phyloP scores from a whole-genome alignment of 2,329 filamentous ascomycete species.

The Magnaporthiopsis poae region DNA sequence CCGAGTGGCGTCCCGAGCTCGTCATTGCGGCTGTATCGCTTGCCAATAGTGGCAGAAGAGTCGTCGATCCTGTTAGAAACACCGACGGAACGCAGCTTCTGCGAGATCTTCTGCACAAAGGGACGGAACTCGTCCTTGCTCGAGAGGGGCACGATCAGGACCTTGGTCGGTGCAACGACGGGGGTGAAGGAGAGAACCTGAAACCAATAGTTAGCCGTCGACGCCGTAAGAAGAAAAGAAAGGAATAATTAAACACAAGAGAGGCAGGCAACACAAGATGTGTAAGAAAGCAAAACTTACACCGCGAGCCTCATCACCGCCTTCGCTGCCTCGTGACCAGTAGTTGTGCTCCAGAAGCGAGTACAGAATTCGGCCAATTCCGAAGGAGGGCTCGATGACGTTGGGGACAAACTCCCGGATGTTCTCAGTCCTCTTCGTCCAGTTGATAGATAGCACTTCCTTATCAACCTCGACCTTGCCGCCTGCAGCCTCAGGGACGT shows the following conservation, averaged over 20 bases:
- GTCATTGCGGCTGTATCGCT: constrained; percentile 89
- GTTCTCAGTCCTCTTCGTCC: constrained; percentile 71
- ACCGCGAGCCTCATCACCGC: constrained; percentile 72
- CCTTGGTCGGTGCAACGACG: constrained; percentile 83
- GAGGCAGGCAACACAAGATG: neutral
- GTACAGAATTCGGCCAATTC: constrained; percentile 90
- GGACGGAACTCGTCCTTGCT: constrained; percentile 71
- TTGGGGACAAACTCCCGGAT: constrained; percentile 87
- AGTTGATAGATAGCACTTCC: constrained; percentile 75
- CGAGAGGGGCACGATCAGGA: constrained; percentile 82
- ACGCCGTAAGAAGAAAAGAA: neutral
- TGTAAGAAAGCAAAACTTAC: constrained; percentile 45
- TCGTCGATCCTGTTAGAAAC: constrained; percentile 82
- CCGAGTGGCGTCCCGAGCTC: constrained; percentile 90
- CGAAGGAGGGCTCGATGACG: constrained; percentile 94
- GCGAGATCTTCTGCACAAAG: constrained; percentile 61
- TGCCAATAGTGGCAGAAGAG: constrained; percentile 84
- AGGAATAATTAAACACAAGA: neutral
- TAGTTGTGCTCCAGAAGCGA: constrained; percentile 87
- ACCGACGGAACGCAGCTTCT: constrained; percentile 64
- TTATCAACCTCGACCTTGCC: constrained; percentile 71
- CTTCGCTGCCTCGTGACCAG: constrained; percentile 68
- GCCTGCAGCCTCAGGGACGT: constrained; percentile 56
- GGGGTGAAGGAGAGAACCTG: constrained; percentile 45
- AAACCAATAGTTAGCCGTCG: constrained; percentile 4